Conservation (phyloP, 2,329 filamentous ascomycete species). For the Fusarium drepaniforme region DNA sequence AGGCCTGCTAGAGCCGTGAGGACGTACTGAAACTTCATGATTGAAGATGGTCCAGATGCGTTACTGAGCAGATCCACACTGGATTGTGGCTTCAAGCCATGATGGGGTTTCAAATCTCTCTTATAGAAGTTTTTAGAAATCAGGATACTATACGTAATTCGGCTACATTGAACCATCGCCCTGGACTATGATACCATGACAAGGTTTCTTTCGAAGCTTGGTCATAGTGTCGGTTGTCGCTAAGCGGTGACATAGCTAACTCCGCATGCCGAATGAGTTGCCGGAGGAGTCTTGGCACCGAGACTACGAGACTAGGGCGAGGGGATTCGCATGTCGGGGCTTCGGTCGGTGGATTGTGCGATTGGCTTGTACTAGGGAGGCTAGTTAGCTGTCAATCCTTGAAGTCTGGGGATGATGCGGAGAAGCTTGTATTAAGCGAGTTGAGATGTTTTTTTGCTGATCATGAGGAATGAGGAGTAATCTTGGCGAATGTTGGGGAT, state of each 20-base stretch:
- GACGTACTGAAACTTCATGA: conserved; percentile 23
- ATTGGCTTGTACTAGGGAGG: conserved; percentile 10
- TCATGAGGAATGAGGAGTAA: background rate
- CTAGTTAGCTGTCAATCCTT: background rate
- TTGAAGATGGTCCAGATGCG: background rate
- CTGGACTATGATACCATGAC: conserved; percentile 24
- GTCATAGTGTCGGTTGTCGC: conserved; percentile 27
- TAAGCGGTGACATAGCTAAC: background rate
- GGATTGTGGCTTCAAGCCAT: background rate
- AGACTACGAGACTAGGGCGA: conserved; percentile 3
- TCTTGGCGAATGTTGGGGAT: background rate
- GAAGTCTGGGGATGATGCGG: background rate
- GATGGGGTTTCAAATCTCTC: background rate
- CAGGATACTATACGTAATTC: background rate
- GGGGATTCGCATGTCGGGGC: conserved; percentile 9
- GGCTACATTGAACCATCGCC: conserved; percentile 19
- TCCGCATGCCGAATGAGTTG: background rate
- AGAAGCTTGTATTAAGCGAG: background rate
- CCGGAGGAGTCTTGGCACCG: background rate
- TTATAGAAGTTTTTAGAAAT: conserved; percentile 7
- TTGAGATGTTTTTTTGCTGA: background rate
- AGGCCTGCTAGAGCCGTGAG: conserved; percentile 18
- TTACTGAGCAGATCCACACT: background rate
- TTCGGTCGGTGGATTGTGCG: conserved; percentile 17
- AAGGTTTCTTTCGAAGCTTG: conserved; percentile 14